Percentiles rank a stretch among this genome's conserved stretches.
Conservation (phyloP, 306 rosid genomes). For the Pterocarpus macrocarpus region DNA sequence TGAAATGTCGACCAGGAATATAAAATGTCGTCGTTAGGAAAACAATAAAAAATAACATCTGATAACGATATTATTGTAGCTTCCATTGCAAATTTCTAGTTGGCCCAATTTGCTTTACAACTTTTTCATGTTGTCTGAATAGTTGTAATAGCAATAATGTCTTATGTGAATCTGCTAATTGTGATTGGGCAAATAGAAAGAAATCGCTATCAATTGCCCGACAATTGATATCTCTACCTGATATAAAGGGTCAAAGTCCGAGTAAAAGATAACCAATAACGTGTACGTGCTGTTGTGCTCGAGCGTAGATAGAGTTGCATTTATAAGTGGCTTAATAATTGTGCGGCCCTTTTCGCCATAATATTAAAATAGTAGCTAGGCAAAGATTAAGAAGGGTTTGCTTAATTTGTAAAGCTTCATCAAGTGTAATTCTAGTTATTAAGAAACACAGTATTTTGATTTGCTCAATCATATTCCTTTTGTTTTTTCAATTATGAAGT, state of each 20-base stretch:
- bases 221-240: slow-evolving; percentile 9
- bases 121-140: slow-evolving; percentile 16
- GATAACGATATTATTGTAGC: neutral
- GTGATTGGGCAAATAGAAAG: slow-evolving; percentile 1
- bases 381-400: neutral
- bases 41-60: neutral
- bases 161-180: slow-evolving; percentile 5
- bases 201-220: slow-evolving; percentile 34
- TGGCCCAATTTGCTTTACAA: slow-evolving; percentile 10
- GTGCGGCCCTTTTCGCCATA: slow-evolving; percentile 36
- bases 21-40: neutral
- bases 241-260: slow-evolving; percentile 21
- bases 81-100: neutral
- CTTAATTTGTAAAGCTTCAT: neutral
- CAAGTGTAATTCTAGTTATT: neutral
- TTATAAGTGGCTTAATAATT: slow-evolving; percentile 27
- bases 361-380: slow-evolving; percentile 1
- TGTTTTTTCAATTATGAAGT: neutral
- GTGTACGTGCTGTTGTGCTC: slow-evolving; percentile 24
- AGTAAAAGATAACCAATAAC: slow-evolving; percentile 28
- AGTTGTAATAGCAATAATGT: slow-evolving; percentile 30
- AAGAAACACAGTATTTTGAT: slow-evolving; percentile 20
- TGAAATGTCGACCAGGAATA: neutral
- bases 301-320: slow-evolving; percentile 22
- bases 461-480: slow-evolving; percentile 7